Base-by-base conservation (phyloP, 352 stramenopile species). In the Pythium biforme region DNA sequence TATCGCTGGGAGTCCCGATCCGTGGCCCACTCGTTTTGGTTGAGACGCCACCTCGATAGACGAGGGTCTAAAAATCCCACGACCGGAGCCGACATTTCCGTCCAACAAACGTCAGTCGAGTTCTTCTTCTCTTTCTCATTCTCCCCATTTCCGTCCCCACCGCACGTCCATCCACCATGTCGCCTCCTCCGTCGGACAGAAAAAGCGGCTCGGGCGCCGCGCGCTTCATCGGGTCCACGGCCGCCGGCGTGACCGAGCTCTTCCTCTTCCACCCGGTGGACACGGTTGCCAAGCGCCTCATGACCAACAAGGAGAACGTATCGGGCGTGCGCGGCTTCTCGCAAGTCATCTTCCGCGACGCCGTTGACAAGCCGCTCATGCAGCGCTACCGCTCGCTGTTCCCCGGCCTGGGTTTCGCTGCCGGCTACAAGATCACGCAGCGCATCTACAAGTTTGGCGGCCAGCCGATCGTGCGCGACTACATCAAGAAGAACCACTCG, bases 371-470 rank as follows among this genome's bases (percentile, higher is more conserved):
- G 80, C 78, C 86, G 26, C 33, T 91, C 37, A 45, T 90, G 23
- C 69, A 78, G 49, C 93, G 93, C 69, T 91, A 95, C 65, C 74
- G 80, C 31, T 95, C 86, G 66, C 78, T 97, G 15, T 97, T 97
- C 74, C 91, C 91, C 1, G 91, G 92, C 14, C 81, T 97, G 40
- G 91, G 91, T 56, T 98, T 98, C 66, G 95, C 92, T 20, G 94
- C 93, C 22, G 95, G 86, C 48, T 98, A 98, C 88, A 98, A 98
- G 80, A 85, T 98, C 68, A 92, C 96, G 47, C 94, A 98, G 77
- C 90, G 95, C 55, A 95, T 98, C 55, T 98, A 98, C 83, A 98
- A 98, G 76, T 98, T 98, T 73, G 94, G 94, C 56, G 95, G 95
- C 29, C 95, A 98, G 78, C 92, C 91, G 15, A 85, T 97, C 47